phyloP scores from a whole-genome alignment of 495 filamentous ascomycete genomes.

The Daldinia vernicosa region DNA sequence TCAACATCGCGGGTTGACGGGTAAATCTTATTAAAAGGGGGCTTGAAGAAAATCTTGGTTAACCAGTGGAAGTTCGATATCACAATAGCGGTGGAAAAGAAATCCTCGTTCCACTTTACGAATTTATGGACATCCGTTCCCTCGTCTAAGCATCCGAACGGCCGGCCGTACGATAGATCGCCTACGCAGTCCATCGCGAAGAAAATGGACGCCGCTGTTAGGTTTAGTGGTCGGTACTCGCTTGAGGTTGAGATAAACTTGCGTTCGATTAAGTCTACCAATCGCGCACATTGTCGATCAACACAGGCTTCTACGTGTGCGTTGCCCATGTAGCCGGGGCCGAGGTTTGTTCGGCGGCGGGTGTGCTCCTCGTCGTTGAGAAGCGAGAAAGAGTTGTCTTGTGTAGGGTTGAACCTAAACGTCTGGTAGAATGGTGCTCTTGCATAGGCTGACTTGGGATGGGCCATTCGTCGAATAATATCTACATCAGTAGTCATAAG shows the following conservation, averaged over 20 bases:
- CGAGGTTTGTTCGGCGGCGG: conserved; percentile 28
- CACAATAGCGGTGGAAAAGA: conserved; percentile 34
- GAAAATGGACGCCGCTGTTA: conserved; percentile 18
- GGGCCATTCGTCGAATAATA: conserved; percentile 34
- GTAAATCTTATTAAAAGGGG: conserved; percentile 34
- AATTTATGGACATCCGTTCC: conserved; percentile 32
- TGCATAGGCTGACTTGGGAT: conserved; percentile 23
- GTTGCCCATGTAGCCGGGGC: conserved; percentile 26
- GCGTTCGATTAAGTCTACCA: conserved; percentile 33
- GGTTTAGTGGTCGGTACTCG: conserved; percentile 20
- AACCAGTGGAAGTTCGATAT: conserved; percentile 38
- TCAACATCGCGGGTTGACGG: conserved; percentile 20
- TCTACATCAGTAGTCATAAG: conserved; percentile 35
- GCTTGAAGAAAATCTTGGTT: conserved; percentile 32
- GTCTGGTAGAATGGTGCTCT: conserved; percentile 31
- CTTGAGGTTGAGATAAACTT: conserved; percentile 29
- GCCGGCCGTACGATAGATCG: conserved; percentile 26
- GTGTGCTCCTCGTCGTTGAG: conserved; percentile 32
- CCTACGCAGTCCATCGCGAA: conserved; percentile 39
- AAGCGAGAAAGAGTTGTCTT: conserved; percentile 34
- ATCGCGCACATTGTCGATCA: conserved; percentile 19
- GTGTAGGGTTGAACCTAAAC: conserved; percentile 32
- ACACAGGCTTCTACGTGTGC: conserved; percentile 28
- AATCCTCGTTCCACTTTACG: conserved; percentile 37
- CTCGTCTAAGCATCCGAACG: conserved; percentile 36